Evolutionary conservation across 441 rosid species (phyloP).

Genomic region (Pelargonium myrrhifolium): DNA sequence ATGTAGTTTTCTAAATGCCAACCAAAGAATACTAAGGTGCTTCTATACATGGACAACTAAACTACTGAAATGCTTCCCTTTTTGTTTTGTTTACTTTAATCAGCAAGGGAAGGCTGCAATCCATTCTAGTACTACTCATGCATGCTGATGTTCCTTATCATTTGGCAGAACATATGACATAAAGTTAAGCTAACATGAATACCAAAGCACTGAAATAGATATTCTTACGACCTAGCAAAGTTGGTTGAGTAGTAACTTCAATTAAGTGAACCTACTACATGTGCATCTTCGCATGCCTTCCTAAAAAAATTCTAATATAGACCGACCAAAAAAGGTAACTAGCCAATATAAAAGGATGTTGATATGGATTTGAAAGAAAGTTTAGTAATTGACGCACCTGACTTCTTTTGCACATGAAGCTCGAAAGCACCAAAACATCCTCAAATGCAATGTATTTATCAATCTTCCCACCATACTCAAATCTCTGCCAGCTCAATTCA

Average conservation of each 20-base stretch:
- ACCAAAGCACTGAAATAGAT: too few species aligned
- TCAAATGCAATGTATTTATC: conserved; percentile 69
- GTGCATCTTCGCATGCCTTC: not conserved
- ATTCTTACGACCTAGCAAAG: not conserved
- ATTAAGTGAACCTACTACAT: not conserved
- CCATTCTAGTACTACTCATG: too few species aligned
- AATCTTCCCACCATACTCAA: conserved; percentile 81
- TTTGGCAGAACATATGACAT: too few species aligned
- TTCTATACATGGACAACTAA: too few species aligned
- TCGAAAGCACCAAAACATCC: conserved; percentile 71
- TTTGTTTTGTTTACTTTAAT: too few species aligned
- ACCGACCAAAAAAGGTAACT: not conserved
- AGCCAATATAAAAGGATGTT: not conserved
- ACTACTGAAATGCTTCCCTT: too few species aligned
- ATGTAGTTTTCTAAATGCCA: too few species aligned
- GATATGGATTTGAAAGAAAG: not conserved
- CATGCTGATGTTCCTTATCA: too few species aligned
- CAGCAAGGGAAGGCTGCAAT: too few species aligned
- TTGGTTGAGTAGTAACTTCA: not conserved
- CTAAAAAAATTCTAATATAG: not conserved
- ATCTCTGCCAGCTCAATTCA: conserved; percentile 51
- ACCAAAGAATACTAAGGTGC: too few species aligned
- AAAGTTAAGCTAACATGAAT: too few species aligned
- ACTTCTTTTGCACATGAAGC: conserved; percentile 77
- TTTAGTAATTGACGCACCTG: conserved; percentile 42